Conservation (phyloP, 2,329 filamentous ascomycete genomes). For the Ophiostoma pallidulum region DNA sequence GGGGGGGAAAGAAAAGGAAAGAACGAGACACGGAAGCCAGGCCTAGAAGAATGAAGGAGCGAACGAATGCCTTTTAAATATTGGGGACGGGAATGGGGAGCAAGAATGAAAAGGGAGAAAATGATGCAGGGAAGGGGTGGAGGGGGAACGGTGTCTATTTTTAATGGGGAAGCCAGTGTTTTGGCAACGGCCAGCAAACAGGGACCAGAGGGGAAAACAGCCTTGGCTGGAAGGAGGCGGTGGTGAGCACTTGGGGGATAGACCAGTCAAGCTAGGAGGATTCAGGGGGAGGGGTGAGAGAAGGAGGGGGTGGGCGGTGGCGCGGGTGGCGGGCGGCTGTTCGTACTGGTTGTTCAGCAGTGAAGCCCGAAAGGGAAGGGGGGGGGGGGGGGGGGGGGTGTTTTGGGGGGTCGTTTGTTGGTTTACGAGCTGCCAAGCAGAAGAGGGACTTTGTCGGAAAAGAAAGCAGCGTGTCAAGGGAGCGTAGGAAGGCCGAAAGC, state of each 20-base stretch:
- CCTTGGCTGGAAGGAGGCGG: conserved; percentile 7
- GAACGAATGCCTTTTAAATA: too few relatives aligned
- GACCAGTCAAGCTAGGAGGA: conserved; percentile 3
- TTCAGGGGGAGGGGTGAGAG: conserved; percentile 4
- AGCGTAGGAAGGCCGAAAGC: too few relatives aligned
- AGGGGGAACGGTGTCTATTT: conserved; percentile 1
- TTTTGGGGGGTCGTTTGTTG: too few relatives aligned
- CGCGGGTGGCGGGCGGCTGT: too few relatives aligned
- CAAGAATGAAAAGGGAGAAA: not conserved
- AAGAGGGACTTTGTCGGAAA: too few relatives aligned
- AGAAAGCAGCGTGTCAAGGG: too few relatives aligned
- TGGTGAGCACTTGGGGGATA: conserved; percentile 4
- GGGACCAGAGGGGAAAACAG: conserved; percentile 2
- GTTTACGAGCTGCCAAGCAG: too few relatives aligned
- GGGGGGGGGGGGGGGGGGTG: too few relatives aligned
- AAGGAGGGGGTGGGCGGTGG: too few relatives aligned
- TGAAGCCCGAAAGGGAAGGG: too few relatives aligned
- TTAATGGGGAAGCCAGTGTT: conserved; percentile 9
- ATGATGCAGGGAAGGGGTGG: not conserved
- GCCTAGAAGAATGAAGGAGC: not conserved
- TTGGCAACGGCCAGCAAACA: conserved; percentile 7
- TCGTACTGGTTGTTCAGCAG: too few relatives aligned
- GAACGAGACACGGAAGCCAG: not conserved
- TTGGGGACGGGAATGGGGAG: too few relatives aligned
- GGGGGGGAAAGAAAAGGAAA: not conserved